Conservation (phyloP, 495 filamentous ascomycete species). For the Neurospora cerealis region DNA sequence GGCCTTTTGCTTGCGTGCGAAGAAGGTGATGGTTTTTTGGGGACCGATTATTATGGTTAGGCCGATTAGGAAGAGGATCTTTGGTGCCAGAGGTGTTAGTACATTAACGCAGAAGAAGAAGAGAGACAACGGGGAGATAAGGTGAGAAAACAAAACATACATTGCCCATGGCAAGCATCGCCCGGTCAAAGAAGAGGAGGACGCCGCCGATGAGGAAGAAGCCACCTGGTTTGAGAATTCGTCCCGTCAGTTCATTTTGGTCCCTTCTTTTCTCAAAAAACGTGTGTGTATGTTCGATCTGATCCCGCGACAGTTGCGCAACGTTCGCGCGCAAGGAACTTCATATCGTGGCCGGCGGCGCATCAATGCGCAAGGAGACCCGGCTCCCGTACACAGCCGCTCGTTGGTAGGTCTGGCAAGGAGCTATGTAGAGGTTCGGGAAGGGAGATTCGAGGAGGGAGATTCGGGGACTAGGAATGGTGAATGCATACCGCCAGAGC, state of each 20-base stretch:
- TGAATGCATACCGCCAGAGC: conserved; percentile 73
- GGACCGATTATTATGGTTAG: conserved; percentile 92
- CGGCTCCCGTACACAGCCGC: no score
- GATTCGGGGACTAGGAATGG: not conserved
- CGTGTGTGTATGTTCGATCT: not conserved
- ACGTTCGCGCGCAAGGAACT: not conserved
- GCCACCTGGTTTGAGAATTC: conserved; percentile 45
- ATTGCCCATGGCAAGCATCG: conserved; percentile 53
- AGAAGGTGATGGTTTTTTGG: conserved; percentile 83
- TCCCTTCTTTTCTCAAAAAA: not conserved
- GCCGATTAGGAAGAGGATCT: conserved; percentile 94
- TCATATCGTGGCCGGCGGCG: not conserved
- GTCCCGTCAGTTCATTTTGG: conserved; percentile 6
- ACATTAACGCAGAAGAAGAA: no score
- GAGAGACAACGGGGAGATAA: no score
- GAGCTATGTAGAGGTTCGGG: not conserved
- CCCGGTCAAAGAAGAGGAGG: conserved; percentile 92
- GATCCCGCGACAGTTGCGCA: not conserved
- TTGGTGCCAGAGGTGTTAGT: no score
- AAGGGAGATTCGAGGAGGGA: not conserved
- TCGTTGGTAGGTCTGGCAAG: not conserved
- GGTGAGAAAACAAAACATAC: conserved; percentile 17
- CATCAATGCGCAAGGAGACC: not conserved
- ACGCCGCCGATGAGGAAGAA: conserved; percentile 92
- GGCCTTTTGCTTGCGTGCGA: conserved; percentile 83